Evolutionary conservation across 164 flowering plant species (phyloP), one percentile per base, ranked within the genome.

Genomic region (Berberis thunbergii): DNA sequence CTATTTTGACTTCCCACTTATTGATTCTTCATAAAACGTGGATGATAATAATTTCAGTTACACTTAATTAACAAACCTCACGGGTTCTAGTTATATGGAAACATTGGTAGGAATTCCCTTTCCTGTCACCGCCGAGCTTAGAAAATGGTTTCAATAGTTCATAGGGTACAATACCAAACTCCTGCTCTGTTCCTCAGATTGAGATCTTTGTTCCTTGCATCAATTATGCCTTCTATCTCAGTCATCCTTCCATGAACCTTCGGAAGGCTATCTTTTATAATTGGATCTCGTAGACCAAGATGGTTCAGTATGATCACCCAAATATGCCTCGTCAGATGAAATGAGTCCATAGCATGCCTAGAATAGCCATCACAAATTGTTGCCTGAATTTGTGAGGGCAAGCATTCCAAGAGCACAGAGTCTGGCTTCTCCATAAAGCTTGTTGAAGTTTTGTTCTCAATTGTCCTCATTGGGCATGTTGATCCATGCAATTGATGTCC

Each of bases 401-500:
- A 67, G 38, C 70, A 50, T n/a, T 46, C 4, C 48, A 77, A 38
- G 3, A 80, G 60, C 5, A 61, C 43, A 1, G 6, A 4, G 11
- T 77, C 77, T 0, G 80, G 83, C 26, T 53, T 72, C 1, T 58
- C 38, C 59, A 66, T 43, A 41, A 77, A 79, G n/a, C 6, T 7
- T n/a, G 11, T 70, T 54, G 63, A 46, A 61, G 4, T 61, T 64
- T n/a, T 68, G 68, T 0, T 70, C 72, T 0, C 48, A 62, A 1
- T 75, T 76, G 8, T 86, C 84, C 55, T 89, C 96, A 0, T 42
- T 60, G 0, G 91, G 91, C 79, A 89, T 78, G 3, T 73, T 80
- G 6, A 41, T 70, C 49, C 97, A 66, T 0, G 86, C 78, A 11
- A 75, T 79, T 2, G 90, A 79, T 0, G 97, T 87, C 59, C 94